These are phyloP conservation scores for Aspergillus sclerotiicarbonarius DNA, from an alignment of 495 filamentous ascomycete genomes.

Conservation along the genomic window DNA sequence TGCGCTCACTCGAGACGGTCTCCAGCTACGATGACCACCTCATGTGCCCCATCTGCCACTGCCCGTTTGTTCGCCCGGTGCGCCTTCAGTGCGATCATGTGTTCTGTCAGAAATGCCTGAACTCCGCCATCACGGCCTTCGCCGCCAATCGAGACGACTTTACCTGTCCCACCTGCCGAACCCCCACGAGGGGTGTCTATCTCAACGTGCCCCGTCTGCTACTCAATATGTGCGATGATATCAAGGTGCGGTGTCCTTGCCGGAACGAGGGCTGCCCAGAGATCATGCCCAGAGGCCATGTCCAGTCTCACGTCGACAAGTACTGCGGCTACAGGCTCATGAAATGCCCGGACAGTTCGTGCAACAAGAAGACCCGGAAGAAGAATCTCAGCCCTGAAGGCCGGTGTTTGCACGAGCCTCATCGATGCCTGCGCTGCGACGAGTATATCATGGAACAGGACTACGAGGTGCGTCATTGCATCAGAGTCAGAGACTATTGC, in stretches of 20 bases:
- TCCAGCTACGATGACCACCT: conserved; percentile 70
- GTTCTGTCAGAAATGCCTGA: conserved; percentile 74
- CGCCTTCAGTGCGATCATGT: conserved; percentile 70
- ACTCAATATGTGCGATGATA: conserved; percentile 68
- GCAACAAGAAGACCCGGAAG: conserved; percentile 49
- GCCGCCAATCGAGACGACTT: conserved; percentile 39
- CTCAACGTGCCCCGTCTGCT: conserved; percentile 53
- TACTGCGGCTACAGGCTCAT: conserved; percentile 69
- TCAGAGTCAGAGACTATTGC: conserved; percentile 3
- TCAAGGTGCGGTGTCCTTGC: conserved; percentile 72
- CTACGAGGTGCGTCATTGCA: conserved; percentile 45
- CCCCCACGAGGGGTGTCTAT: conserved; percentile 35
- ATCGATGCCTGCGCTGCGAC: conserved; percentile 54
- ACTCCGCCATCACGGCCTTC: conserved; percentile 52
- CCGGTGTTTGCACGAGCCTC: conserved; percentile 56
- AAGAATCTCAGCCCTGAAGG: conserved; percentile 39
- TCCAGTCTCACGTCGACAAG: conserved; percentile 70
- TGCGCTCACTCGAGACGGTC: conserved; percentile 69
- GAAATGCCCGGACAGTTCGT: conserved; percentile 56
- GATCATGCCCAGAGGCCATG: conserved; percentile 60
- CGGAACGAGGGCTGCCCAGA: conserved; percentile 59
- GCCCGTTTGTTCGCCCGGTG: conserved; percentile 69
- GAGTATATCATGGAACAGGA: conserved; percentile 56
- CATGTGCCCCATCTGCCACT: conserved; percentile 80
- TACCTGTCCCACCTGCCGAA: conserved; percentile 48